phyloP scores from a whole-genome alignment of 768 basidiomycete species.

The Cubamyces sp. region DNA sequence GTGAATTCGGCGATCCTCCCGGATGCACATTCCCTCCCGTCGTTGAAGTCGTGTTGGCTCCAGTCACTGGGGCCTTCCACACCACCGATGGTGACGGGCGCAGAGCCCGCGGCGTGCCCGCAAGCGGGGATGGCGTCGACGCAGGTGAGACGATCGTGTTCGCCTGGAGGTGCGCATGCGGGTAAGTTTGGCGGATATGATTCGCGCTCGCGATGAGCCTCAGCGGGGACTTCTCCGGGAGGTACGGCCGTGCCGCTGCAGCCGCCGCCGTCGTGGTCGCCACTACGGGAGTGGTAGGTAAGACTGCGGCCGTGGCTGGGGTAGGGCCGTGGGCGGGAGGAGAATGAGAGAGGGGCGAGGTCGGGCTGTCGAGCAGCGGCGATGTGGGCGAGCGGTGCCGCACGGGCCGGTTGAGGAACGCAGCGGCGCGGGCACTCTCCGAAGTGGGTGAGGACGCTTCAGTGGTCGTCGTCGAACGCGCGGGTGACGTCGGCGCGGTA shows the following conservation, averaged over 20 bases:
- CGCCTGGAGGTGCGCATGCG: conserved; percentile 12
- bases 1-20: background rate
- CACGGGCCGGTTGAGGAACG: conserved; percentile 26
- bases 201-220: conserved; percentile 14
- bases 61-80: conserved; percentile 16
- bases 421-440: conserved; percentile 5
- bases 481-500: conserved; percentile 8
- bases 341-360: conserved; percentile 8
- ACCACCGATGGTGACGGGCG: conserved; percentile 20
- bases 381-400: conserved; percentile 10
- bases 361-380: conserved; percentile 2
- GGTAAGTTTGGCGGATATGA: conserved; percentile 3
- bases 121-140: background rate
- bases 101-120: conserved; percentile 9
- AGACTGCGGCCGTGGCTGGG: background rate
- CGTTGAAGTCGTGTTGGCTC: background rate
- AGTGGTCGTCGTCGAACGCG: background rate
- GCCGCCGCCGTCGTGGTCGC: background rate
- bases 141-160: background rate
- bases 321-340: background rate
- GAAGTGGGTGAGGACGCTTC: conserved; percentile 7
- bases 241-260: conserved; percentile 10
- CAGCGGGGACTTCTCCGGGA: conserved; percentile 20
- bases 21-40: background rate
- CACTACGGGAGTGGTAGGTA: background rate